These are phyloP conservation scores for Tetrastigma voinierianum DNA, from an alignment of 164 flowering plant genomes.

Conservation along the genomic window DNA sequence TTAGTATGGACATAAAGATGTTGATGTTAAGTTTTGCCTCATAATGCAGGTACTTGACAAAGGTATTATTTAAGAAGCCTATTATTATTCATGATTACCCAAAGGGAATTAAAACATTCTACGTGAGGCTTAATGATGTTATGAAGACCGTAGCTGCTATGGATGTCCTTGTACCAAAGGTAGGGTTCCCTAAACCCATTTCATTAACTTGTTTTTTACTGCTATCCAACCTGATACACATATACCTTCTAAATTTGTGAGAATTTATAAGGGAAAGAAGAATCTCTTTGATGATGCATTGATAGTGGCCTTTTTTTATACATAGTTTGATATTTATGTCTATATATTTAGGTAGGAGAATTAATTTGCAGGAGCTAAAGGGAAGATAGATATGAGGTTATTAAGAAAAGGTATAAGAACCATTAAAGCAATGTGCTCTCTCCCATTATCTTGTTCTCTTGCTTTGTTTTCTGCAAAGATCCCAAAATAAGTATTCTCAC, in stretches of 20 bases:
- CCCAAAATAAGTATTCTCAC: no score
- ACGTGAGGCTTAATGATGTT: conserved; percentile 95
- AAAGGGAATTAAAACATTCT: conserved; percentile 88
- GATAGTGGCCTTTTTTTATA: neutral
- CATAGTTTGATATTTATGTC: neutral
- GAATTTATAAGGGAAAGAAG: no score
- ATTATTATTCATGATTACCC: conserved; percentile 95
- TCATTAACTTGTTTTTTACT: neutral
- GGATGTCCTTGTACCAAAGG: conserved; percentile 99
- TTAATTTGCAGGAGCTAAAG: conserved; percentile 94
- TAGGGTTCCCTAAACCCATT: conserved; percentile 8
- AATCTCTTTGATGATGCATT: no score
- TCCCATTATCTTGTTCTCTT: neutral
- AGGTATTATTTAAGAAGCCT: conserved; percentile 74
- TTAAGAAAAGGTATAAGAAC: conserved; percentile 51
- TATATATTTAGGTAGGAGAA: conserved; percentile 74
- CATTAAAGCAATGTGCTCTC: neutral
- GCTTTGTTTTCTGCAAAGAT: no score
- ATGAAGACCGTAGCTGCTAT: conserved; percentile 90
- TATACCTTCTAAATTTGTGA: no score
- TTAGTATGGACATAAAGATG: no score
- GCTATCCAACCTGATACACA: neutral
- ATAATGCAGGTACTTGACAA: conserved; percentile 78
- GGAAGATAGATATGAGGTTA: conserved; percentile 80
- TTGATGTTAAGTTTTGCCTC: conserved; percentile 6